Base-by-base conservation (phyloP, 2,329 filamentous ascomycete genomes). In the Harringtonia aguacate region DNA sequence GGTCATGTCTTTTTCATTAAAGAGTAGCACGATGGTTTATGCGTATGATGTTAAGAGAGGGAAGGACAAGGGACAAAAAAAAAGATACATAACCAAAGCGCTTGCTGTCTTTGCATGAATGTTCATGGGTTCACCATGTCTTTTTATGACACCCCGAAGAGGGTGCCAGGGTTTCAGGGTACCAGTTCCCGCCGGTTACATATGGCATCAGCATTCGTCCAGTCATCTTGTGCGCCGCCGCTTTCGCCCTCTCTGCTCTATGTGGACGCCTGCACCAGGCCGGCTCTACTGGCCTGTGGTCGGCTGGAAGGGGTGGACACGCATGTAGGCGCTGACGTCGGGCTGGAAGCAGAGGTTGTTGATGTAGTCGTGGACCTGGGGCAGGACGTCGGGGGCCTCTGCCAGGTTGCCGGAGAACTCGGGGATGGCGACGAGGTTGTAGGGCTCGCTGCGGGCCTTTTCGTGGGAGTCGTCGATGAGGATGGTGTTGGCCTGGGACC, bases 401-500 rank as follows among this genome's bases (percentile, higher is more conserved):
- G 10, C 14, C 6, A n/a, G 36, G 30, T 68, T 47, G 13, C 72
- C 76, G 3, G 61, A 59, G 56, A 92, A 95, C 61, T 94, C 87
- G 1, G 88, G 85, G 20, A 97, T 73, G 51, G 80, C 69, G 10
- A 97, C 64, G 20, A 92, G 71, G 55, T 97, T 97, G 64, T 77
- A 76, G 1, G 92, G 92, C 61, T 98, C 86, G 44, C 75, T 81
- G 22, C 77, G 71, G 1, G 82, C 89, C 67, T 97, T 98, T 55
- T 89, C 73, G 1, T 64, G 55, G 27, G 81, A 86, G 63, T 97
- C 92, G 53, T 98, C 92, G 33, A 97, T 79, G 22, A 98, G 70
- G 8, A 97, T 73, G 0, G 92, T 97, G 61, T 97, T 94, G 41
- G 72, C 72, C 63, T 95, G 88, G 53, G 80, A 74, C 84, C 88